Evolutionary conservation across 2,329 filamentous ascomycete species (phyloP).

Genomic region (Monosporascus ibericus): DNA sequence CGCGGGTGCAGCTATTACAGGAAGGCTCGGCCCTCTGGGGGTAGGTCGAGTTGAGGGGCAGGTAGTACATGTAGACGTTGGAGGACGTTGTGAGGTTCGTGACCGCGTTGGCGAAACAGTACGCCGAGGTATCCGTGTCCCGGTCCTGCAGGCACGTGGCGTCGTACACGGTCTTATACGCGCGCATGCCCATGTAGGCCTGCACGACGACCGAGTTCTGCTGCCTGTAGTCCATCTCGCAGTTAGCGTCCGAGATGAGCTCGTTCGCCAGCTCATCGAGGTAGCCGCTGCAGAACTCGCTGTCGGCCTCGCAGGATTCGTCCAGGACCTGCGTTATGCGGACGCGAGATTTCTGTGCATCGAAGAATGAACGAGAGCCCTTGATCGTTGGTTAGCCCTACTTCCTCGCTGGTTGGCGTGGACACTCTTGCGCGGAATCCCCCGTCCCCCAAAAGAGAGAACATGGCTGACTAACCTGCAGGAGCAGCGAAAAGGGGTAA

Average conservation of each 20-base stretch:
- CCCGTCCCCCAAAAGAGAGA: neutral
- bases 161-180: constrained; percentile 73
- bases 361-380: constrained; percentile 81
- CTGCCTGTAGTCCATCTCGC: constrained; percentile 61
- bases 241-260: constrained; percentile 57
- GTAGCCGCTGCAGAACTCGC: constrained; percentile 57
- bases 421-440: too few relatives aligned
- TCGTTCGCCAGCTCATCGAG: constrained; percentile 60
- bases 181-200: constrained; percentile 68
- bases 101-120: constrained; percentile 78
- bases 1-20: constrained; percentile 69
- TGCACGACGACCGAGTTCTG: constrained; percentile 66
- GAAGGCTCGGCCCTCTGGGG: constrained; percentile 62
- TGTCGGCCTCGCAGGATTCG: constrained; percentile 65
- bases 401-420: constrained; percentile 3
- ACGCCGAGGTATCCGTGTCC: constrained; percentile 48
- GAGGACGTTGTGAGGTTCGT: constrained; percentile 66
- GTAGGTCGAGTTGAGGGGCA: constrained; percentile 70
- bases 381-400: constrained; percentile 31
- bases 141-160: constrained; percentile 73
- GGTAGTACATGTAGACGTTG: constrained; percentile 77
- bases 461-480: constrained; percentile 53
- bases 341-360: constrained; percentile 63
- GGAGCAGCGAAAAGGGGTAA: constrained; percentile 76
- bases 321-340: constrained; percentile 74